Evolutionary conservation across 257 asterid species (phyloP).

Genomic region (Galeopsis tetrahit): DNA sequence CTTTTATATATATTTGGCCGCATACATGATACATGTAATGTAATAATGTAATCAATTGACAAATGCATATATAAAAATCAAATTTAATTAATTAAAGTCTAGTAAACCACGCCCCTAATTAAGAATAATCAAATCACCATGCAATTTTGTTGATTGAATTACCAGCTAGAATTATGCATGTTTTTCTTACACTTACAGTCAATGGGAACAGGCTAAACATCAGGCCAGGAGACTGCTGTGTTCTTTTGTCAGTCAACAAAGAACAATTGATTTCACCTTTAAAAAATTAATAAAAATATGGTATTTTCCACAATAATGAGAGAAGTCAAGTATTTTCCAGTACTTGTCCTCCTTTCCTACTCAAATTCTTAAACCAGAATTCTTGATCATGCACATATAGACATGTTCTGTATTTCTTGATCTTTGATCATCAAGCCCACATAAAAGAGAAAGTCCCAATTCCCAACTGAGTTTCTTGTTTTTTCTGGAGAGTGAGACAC

Average conservation of each 20-base stretch:
- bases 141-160: no score
- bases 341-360: conserved; percentile 18
- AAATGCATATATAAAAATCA: no score
- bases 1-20: no score
- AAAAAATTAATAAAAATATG: no score
- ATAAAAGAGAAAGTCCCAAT: background rate
- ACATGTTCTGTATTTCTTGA: conserved; percentile 16
- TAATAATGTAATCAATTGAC: no score
- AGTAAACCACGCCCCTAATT: no score
- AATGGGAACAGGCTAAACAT: background rate
- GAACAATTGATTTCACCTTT: conserved; percentile 34
- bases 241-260: conserved; percentile 32
- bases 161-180: no score
- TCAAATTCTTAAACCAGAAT: conserved; percentile 28
- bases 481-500: conserved; percentile 11
- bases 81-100: no score
- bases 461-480: background rate
- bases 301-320: no score
- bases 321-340: no score
- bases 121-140: no score
- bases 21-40: no score
- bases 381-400: background rate
- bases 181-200: background rate
- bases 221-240: conserved; percentile 9
- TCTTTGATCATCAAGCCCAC: conserved; percentile 16